Evolutionary conservation across 306 rosid species (phyloP), one percentile per base, ranked within the genome.

Genomic region (Vachellia collinsii): DNA sequence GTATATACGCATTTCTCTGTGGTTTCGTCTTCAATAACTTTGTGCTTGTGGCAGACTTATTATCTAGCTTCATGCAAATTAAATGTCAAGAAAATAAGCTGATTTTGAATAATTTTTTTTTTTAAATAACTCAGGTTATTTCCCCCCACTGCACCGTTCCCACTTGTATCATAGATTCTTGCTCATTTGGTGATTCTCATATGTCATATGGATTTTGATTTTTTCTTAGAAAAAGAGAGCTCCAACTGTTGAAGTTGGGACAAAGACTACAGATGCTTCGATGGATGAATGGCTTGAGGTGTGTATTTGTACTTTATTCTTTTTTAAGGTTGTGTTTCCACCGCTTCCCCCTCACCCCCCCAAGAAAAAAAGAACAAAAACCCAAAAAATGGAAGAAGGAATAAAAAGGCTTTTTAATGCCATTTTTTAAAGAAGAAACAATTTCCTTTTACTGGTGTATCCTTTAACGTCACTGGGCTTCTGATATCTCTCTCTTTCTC

Each of bases 231-330:
- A 91, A 89, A 95, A 95, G 91, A 89, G 94, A 83, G 88, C 92
- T 80, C 90, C 99, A 71, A 93, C 91, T 80, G 94, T 94, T 77
- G 99, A 94, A 87, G 93, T 95, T 77, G 99, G 98, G 77, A 95
- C 99, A 44, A 90, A 80, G 83, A 53, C 87, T 11, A 85, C 90
- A 4, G 98, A 93, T 85, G 90, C 97, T 12, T 89, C 94, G 0
- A 84, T 89, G 84, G 98, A 95, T 77, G 98, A 93, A 72, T 95
- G 99, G 99, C 97, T 93, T 83, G 79, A 95, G 99, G 99, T 93
- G 29, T 79, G 93, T 78, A 54, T 80, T 48, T 50, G 61, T 75
- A 66, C 50, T 77, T 23, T 29, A 2, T 29, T 29, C 34, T 29
- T 29, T 29, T 29, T 29, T 29, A 29, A 29, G 2, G 34, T 29